phyloP scores from a whole-genome alignment of 331 rosid genomes.

The Quercus tomentella region DNA sequence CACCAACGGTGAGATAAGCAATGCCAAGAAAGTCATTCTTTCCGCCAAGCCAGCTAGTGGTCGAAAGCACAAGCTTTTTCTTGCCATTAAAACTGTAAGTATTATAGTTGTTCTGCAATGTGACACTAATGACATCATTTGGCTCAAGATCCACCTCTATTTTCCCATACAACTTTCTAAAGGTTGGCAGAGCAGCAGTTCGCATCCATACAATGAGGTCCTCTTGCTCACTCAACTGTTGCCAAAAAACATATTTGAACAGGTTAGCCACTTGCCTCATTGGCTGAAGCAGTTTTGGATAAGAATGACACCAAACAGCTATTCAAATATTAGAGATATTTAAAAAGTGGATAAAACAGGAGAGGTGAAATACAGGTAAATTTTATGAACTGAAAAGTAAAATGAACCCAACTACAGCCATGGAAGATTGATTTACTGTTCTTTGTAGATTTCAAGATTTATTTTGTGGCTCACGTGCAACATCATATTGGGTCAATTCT shows the following conservation, averaged over 20 bases:
- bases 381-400: neutral
- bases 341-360: slow-evolving; percentile 1
- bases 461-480: too few relatives aligned
- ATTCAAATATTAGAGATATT: neutral
- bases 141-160: slow-evolving; percentile 70
- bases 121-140: slow-evolving; percentile 47
- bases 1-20: slow-evolving; percentile 91
- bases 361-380: neutral
- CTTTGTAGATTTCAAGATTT: too few relatives aligned
- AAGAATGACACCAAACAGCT: neutral
- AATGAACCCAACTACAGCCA: neutral
- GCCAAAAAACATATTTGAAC: slow-evolving; percentile 18
- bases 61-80: slow-evolving; percentile 89
- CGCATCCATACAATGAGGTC: slow-evolving; percentile 99
- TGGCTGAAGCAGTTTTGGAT: slow-evolving; percentile 5
- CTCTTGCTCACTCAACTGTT: slow-evolving; percentile 89
- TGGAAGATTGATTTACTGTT: too few relatives aligned
- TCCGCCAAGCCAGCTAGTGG: slow-evolving; percentile 98
- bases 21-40: slow-evolving; percentile 94
- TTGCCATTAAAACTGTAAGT: slow-evolving; percentile 90
- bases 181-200: slow-evolving; percentile 95
- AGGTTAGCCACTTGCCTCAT: slow-evolving; percentile 22
- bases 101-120: slow-evolving; percentile 63
- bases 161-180: slow-evolving; percentile 87
- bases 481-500: too few relatives aligned